Percentiles rank a stretch among this genome's conserved stretches.
These are phyloP conservation scores for Prinsepia uniflora DNA, from an alignment of 306 rosid species.

Conservation along the genomic window DNA sequence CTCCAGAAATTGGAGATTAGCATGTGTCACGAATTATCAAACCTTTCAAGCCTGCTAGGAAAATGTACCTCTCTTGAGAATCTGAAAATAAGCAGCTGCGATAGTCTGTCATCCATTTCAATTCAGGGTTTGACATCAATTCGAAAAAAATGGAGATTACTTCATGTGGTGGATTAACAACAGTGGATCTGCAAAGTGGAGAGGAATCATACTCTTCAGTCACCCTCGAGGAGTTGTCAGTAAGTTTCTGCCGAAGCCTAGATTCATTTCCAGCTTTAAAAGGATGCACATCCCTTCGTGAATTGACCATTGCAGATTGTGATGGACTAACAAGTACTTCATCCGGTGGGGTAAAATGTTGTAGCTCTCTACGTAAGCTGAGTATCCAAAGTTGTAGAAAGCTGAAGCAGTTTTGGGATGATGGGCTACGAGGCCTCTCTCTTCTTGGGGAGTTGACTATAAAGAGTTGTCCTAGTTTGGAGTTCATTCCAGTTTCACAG, in stretches of 20 bases:
- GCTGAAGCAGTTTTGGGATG: not conserved
- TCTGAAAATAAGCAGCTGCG: not conserved
- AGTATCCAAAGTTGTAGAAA: not conserved
- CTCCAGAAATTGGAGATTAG: not conserved
- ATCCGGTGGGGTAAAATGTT: not conserved
- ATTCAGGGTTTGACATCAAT: not conserved
- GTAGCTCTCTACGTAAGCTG: not conserved
- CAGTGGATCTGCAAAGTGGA: not conserved
- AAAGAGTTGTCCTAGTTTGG: not conserved
- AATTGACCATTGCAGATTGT: not conserved
- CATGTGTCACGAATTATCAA: not conserved
- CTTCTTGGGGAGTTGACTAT: not conserved
- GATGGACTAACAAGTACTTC: not conserved
- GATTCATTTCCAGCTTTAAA: not conserved
- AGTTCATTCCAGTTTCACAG: not conserved
- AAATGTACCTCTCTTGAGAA: not conserved
- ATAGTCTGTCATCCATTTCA: not conserved
- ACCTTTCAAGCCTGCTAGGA: not conserved
- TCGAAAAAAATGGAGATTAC: not conserved
- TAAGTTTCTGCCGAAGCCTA: not conserved
- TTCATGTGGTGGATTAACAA: not conserved
- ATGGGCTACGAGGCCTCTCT: not conserved
- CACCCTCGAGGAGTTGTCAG: not conserved
- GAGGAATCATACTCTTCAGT: too few species aligned
- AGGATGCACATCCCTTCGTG: not conserved